These are phyloP conservation scores for Suhomyces sp. DNA, from an alignment of 805 yeast species.

Conservation along the genomic window DNA sequence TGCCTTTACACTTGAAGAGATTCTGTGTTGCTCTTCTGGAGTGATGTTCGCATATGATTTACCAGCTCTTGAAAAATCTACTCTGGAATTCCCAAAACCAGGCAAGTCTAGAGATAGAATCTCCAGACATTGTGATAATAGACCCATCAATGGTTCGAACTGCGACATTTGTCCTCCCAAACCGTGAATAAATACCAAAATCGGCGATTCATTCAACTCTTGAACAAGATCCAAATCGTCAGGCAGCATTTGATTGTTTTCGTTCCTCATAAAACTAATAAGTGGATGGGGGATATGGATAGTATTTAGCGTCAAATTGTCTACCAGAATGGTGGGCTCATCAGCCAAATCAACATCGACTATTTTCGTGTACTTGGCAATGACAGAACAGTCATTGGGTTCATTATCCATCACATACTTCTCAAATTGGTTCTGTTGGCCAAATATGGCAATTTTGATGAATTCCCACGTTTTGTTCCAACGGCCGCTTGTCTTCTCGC, in stretches of 20 bases:
- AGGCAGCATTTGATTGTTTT: conserved; percentile 15
- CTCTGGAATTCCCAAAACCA: conserved; percentile 69
- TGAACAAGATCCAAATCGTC: conserved; percentile 20
- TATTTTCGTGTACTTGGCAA: conserved; percentile 46
- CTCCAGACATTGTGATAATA: conserved; percentile 59
- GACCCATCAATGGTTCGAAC: conserved; percentile 69
- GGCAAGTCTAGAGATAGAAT: conserved; percentile 78
- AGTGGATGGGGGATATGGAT: conserved; percentile 53
- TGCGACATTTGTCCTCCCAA: conserved; percentile 88
- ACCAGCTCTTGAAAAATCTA: conserved; percentile 11
- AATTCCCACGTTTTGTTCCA: conserved; percentile 25
- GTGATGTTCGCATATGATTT: conserved; percentile 23
- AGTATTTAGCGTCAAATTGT: conserved; percentile 37
- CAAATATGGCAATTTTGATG: conserved; percentile 20
- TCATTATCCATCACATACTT: conserved; percentile 37
- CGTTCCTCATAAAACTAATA: conserved; percentile 17
- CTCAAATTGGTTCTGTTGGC: conserved; percentile 38
- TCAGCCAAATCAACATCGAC: conserved; percentile 33
- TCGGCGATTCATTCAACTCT: conserved; percentile 51
- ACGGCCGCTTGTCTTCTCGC: conserved; percentile 16
- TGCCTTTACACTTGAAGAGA: conserved; percentile 24
- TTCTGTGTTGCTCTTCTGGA: conserved; percentile 27
- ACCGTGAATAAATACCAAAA: conserved; percentile 75
- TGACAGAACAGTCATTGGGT: conserved; percentile 55
- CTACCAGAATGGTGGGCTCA: conserved; percentile 17